These are phyloP conservation scores for Umbelopsis sp. DNA, from an alignment of 192 early-diverging fungal genomes.

Conservation along the genomic window DNA sequence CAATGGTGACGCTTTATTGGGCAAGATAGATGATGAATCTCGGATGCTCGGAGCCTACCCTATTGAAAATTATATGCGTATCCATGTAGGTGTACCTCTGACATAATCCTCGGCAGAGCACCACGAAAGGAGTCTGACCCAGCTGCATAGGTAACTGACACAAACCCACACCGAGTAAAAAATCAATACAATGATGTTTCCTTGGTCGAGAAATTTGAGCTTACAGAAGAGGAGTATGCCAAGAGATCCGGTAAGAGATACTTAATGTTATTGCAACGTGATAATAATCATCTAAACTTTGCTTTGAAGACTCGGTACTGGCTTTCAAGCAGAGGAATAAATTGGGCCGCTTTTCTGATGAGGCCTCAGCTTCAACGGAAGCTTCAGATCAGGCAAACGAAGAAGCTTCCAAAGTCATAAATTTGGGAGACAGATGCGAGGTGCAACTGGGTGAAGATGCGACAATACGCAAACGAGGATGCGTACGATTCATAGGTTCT, in stretches of 20 bases:
- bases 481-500: slow-evolving; percentile 75
- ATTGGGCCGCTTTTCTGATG: slow-evolving; percentile 82
- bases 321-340: slow-evolving; percentile 90
- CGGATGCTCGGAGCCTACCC: slow-evolving; percentile 88
- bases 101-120: too few species aligned
- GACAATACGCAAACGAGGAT: slow-evolving; percentile 56
- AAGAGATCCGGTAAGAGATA: slow-evolving; percentile 62
- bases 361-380: slow-evolving; percentile 41
- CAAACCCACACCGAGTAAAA: slow-evolving; percentile 63
- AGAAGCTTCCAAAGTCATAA: slow-evolving; percentile 67
- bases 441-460: slow-evolving; percentile 64
- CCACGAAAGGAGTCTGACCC: not conserved
- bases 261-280: not conserved
- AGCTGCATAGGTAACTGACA: slow-evolving; percentile 61
- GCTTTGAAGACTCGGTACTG: slow-evolving; percentile 72
- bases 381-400: slow-evolving; percentile 53
- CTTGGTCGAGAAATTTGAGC: slow-evolving; percentile 92
- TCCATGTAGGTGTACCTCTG: slow-evolving; percentile 68
- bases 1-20: slow-evolving; percentile 52
- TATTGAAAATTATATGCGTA: slow-evolving; percentile 77
- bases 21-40: slow-evolving; percentile 57
- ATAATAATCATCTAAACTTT: not conserved
- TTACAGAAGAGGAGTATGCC: slow-evolving; percentile 87
- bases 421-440: slow-evolving; percentile 83
- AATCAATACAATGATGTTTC: slow-evolving; percentile 87